Evolutionary conservation across 176 grass and related monocot genomes (phyloP), one percentile per base, ranked within the genome.

Genomic region (sorghum (Sorghum bicolor)): DNA sequence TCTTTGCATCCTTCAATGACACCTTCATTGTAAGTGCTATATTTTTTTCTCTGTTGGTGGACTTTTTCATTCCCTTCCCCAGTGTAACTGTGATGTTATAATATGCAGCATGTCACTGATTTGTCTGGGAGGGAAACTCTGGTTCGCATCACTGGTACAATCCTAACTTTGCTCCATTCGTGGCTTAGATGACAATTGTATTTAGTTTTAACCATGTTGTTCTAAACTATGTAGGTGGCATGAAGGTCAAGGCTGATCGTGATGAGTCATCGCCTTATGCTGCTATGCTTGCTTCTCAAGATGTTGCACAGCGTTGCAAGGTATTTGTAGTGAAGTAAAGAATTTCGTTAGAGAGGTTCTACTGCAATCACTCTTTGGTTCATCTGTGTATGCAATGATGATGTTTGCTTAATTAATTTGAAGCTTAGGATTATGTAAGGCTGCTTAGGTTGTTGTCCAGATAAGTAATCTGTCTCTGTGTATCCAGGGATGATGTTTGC

Each of bases 191-290:
- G 30, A 13, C 33, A 62, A 29, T 48, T 38, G 5, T 36, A 66
- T 33, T 76, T 74, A 24, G 34, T 77, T 55, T 28, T 86, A 48
- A 64, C 0, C 73, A 12, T 86, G 22, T 64, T 40, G 41, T 1
- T 0, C 13, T 22, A 25, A 76, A 88, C 3, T 26, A 19, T 87
- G 3, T 38, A 97, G 89, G 94, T 83, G 94, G 91, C 6, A 94
- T 97, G 94, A 97, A 97, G 80, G 94, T 97, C 66, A 97, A 97
- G 87, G 94, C 94, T 79, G 94, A 97, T 62, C 76, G 92, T 69
- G 94, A 97, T 90, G 94, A 97, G 15, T 97, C 94, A 0, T 97
- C 94, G 17, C 94, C 94, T 43, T 97, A 97, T 15, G 94, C 94
- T 76, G 92, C 94, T 74, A 97, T 97, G 94, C 94, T 97, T 92